A percentile compares a stretch with the other conserved stretches of the same genome.
Evolutionary conservation across 225 moss, liverwort and hornwort species (phyloP).

Genomic region (Neckera pumila): DNA sequence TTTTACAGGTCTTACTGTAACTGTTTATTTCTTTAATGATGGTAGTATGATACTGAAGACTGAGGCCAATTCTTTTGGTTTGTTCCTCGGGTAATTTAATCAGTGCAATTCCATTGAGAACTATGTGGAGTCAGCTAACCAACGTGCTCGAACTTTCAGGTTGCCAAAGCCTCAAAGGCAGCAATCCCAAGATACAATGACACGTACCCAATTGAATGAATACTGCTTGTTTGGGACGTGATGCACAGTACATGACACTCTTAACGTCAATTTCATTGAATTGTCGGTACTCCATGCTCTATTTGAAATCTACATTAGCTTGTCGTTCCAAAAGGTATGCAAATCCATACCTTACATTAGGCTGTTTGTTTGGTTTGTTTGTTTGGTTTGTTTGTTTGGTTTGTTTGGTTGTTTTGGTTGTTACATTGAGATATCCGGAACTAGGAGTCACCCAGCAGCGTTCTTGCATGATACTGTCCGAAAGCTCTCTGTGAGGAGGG

Average conservation of each 20-base stretch:
- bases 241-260: not conserved
- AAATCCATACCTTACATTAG: too few species aligned
- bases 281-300: not conserved
- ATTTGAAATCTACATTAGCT: not conserved
- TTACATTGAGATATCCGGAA: too few species aligned
- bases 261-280: not conserved
- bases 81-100: not conserved
- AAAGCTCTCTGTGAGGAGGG: too few species aligned
- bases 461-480: too few species aligned
- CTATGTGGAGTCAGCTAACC: too few species aligned
- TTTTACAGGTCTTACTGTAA: not conserved
- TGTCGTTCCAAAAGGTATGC: not conserved
- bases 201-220: not conserved
- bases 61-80: not conserved
- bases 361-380: too few species aligned
- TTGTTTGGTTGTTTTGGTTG: too few species aligned
- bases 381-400: too few species aligned
- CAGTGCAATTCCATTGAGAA: not conserved
- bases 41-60: not conserved
- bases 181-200: not conserved
- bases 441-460: too few species aligned
- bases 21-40: not conserved
- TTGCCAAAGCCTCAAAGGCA: not conserved
- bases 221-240: not conserved
- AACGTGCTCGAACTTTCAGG: not conserved